These are phyloP conservation scores for Dothidotthia symphoricarpi DNA, from an alignment of 2,329 filamentous ascomycete species.

Conservation along the genomic window DNA sequence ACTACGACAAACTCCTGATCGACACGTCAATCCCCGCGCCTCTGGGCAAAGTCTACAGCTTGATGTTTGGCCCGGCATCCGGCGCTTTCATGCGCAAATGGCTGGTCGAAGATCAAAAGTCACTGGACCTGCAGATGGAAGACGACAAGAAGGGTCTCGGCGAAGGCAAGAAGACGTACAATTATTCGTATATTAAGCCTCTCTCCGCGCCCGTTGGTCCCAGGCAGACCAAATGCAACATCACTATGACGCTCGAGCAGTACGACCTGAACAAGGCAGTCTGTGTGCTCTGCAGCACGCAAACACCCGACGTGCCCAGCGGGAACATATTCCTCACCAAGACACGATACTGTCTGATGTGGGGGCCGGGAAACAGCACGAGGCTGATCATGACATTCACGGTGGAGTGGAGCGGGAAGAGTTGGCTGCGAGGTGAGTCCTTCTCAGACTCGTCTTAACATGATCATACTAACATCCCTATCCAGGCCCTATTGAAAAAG, in stretches of 20 bases:
- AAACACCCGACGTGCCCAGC: constrained; percentile 91
- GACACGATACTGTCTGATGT: constrained; percentile 91
- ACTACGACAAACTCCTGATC: constrained; percentile 81
- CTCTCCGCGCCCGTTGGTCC: constrained; percentile 81
- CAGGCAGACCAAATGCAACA: constrained; percentile 91
- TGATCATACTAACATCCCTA: constrained; percentile 9
- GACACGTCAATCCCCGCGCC: constrained; percentile 86
- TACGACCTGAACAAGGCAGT: constrained; percentile 86
- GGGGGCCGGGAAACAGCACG: constrained; percentile 84
- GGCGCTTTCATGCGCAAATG: constrained; percentile 82
- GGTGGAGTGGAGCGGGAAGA: constrained; percentile 96
- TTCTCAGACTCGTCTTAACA: no score
- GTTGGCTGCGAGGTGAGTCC: constrained; percentile 84
- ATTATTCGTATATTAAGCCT: constrained; percentile 88
- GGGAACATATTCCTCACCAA: constrained; percentile 90
- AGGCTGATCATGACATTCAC: constrained; percentile 83
- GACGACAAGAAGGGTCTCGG: constrained; percentile 75
- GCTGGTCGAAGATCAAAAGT: constrained; percentile 84
- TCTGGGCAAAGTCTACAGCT: constrained; percentile 83
- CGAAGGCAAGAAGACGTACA: constrained; percentile 70
- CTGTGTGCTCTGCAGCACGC: constrained; percentile 76
- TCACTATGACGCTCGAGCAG: constrained; percentile 77
- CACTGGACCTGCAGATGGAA: constrained; percentile 79
- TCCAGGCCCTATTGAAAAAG: constrained; percentile 90
- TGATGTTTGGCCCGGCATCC: constrained; percentile 82